Conservation (phyloP, 2,329 filamentous ascomycete genomes). For the Pseudogymnoascus sp. region DNA sequence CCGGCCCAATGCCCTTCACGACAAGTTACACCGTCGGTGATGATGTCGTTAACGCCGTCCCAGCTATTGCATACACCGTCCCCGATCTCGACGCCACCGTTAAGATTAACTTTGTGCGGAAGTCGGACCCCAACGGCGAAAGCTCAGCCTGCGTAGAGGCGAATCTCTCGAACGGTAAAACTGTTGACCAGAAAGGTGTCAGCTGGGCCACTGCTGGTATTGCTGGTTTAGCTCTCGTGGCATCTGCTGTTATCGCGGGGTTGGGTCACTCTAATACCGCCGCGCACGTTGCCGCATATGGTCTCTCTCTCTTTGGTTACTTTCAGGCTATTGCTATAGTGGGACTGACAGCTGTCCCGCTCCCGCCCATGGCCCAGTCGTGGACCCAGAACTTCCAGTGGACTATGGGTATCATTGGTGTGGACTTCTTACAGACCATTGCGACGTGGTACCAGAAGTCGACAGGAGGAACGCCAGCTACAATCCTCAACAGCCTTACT, state of each 20-base stretch:
- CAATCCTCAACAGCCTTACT: slow-evolving; percentile 64
- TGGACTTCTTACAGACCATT: slow-evolving; percentile 79
- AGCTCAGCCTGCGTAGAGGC: slow-evolving; percentile 82
- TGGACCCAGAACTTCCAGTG: slow-evolving; percentile 99
- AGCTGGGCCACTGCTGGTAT: slow-evolving; percentile 87
- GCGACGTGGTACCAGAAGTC: slow-evolving; percentile 94
- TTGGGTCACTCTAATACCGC: slow-evolving; percentile 90
- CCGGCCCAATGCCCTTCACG: slow-evolving; percentile 69
- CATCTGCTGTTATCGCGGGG: slow-evolving; percentile 82
- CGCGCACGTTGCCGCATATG: slow-evolving; percentile 87
- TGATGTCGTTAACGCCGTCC: slow-evolving; percentile 56
- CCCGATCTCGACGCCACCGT: slow-evolving; percentile 87
- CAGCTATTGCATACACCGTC: slow-evolving; percentile 78
- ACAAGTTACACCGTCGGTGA: slow-evolving; percentile 57
- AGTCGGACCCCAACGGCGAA: slow-evolving; percentile 35
- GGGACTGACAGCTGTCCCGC: slow-evolving; percentile 69
- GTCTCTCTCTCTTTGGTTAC: slow-evolving; percentile 83
- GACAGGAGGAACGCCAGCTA: slow-evolving; percentile 78
- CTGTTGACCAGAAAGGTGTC: slow-evolving; percentile 79
- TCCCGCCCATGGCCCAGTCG: slow-evolving; percentile 80
- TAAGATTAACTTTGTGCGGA: slow-evolving; percentile 62
- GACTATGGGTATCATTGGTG: slow-evolving; percentile 90
- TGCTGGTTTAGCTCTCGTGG: slow-evolving; percentile 71
- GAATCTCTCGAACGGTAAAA: slow-evolving; percentile 81
- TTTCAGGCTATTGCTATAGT: slow-evolving; percentile 92